Evolutionary conservation across 768 basidiomycete genomes (phyloP).

Genomic region (Russula sp.): DNA sequence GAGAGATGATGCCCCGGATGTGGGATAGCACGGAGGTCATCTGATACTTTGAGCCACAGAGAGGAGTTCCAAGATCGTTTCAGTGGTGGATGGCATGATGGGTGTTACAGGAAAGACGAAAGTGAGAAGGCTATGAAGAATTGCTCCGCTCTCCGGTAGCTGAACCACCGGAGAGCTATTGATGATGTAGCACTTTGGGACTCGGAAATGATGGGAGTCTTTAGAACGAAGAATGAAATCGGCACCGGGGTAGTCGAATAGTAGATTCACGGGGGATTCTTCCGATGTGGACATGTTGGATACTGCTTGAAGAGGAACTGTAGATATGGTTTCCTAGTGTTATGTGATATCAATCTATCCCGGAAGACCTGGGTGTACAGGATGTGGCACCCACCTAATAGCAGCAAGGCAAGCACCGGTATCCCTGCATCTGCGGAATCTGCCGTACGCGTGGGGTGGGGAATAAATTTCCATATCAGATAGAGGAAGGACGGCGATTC

Average conservation of each 20-base stretch:
- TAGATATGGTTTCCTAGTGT: neutral
- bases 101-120: neutral
- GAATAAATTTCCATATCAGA: no score
- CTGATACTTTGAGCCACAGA: neutral
- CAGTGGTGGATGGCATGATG: neutral
- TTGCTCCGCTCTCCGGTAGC: neutral
- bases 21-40: neutral
- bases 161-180: slow-evolving; percentile 30
- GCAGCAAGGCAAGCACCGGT: no score
- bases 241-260: slow-evolving; percentile 27
- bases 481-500: no score
- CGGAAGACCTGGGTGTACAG: no score
- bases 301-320: neutral
- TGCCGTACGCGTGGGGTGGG: no score
- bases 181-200: slow-evolving; percentile 37
- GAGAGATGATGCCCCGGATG: neutral
- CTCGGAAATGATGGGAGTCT: slow-evolving; percentile 37
- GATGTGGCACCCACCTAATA: no score
- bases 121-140: neutral
- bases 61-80: neutral
- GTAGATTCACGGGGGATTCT: neutral
- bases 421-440: no score
- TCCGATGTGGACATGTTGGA: neutral
- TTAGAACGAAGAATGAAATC: slow-evolving; percentile 38
- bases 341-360: no score